Percentiles rank a stretch among this genome's conserved stretches.
These are phyloP conservation scores for Hyparrhenia diplandra DNA, from an alignment of 176 grass and related monocot species.

Conservation along the genomic window DNA sequence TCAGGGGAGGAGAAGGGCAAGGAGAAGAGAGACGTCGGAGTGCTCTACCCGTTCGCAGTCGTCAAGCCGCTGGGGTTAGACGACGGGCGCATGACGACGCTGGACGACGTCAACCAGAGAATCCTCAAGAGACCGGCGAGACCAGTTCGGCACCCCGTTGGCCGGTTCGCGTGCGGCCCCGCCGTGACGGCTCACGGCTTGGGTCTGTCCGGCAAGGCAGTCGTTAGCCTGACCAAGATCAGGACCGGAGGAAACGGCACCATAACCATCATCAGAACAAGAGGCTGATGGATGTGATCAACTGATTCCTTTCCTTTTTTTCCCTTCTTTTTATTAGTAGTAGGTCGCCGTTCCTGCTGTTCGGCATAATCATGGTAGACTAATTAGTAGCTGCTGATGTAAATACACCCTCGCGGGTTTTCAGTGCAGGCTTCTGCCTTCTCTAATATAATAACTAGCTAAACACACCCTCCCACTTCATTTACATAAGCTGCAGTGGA, in stretches of 20 bases:
- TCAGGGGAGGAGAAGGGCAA: conserved; percentile 36
- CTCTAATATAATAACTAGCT: no score
- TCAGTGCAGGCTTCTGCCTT: not conserved
- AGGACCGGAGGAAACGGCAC: conserved; percentile 74
- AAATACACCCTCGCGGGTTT: conserved; percentile 2
- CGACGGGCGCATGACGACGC: conserved; percentile 53
- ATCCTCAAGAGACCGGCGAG: conserved; percentile 64
- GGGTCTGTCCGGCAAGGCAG: conserved; percentile 72
- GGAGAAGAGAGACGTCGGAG: conserved; percentile 15
- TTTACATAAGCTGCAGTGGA: no score
- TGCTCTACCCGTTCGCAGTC: conserved; percentile 67
- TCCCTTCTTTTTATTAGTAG: not conserved
- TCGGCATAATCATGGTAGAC: not conserved
- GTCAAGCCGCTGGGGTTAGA: conserved; percentile 73
- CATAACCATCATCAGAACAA: conserved; percentile 87
- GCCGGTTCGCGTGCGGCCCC: conserved; percentile 51
- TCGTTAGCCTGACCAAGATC: conserved; percentile 79
- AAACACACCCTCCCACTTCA: no score
- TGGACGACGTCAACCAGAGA: conserved; percentile 67
- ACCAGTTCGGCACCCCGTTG: conserved; percentile 77
- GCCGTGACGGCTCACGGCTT: conserved; percentile 24
- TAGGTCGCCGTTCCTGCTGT: not conserved
- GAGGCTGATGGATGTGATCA: conserved; percentile 31
- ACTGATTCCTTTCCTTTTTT: not conserved
- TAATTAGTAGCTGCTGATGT: not conserved